Conservation (phyloP, 768 basidiomycete species). For the Panellus pusillus region DNA sequence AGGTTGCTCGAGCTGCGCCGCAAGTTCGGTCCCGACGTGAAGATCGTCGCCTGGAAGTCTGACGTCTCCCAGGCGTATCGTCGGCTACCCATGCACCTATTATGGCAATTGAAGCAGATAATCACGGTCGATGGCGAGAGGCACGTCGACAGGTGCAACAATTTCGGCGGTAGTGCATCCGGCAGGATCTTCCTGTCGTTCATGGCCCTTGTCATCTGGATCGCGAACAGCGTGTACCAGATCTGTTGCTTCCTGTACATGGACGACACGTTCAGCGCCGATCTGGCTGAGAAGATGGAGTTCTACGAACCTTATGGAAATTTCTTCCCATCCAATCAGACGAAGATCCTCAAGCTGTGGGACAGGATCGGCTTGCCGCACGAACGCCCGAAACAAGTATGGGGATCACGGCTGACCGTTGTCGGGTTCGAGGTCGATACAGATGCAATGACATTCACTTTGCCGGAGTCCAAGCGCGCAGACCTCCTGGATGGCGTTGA, state of each 20-base stretch:
- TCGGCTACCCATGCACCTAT: slow-evolving; percentile 30
- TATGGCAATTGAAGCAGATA: slow-evolving; percentile 34
- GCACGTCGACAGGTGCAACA: slow-evolving; percentile 28
- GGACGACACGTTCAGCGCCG: slow-evolving; percentile 32
- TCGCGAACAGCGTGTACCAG: slow-evolving; percentile 21
- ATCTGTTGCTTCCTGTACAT: slow-evolving; percentile 30
- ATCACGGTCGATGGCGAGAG: slow-evolving; percentile 8
- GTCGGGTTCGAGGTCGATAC: slow-evolving; percentile 40
- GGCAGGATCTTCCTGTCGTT: slow-evolving; percentile 25
- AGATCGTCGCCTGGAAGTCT: slow-evolving; percentile 36
- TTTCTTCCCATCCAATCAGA: slow-evolving; percentile 32
- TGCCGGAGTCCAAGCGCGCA: background rate
- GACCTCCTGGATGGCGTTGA: slow-evolving; percentile 18
- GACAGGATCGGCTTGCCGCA: slow-evolving; percentile 42
- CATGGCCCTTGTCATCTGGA: slow-evolving; percentile 33
- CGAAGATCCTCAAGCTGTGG: slow-evolving; percentile 36
- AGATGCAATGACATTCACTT: slow-evolving; percentile 28
- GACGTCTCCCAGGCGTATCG: slow-evolving; percentile 39
- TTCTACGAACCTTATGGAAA: slow-evolving; percentile 31
- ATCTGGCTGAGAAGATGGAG: slow-evolving; percentile 21
- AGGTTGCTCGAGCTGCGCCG: slow-evolving; percentile 17
- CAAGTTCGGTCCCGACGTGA: slow-evolving; percentile 15
- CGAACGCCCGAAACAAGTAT: slow-evolving; percentile 38
- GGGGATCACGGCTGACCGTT: slow-evolving; percentile 31
- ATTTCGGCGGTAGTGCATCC: slow-evolving; percentile 16